phyloP scores from a whole-genome alignment of 441 rosid genomes.

The Pelargonium myrrhifolium region DNA sequence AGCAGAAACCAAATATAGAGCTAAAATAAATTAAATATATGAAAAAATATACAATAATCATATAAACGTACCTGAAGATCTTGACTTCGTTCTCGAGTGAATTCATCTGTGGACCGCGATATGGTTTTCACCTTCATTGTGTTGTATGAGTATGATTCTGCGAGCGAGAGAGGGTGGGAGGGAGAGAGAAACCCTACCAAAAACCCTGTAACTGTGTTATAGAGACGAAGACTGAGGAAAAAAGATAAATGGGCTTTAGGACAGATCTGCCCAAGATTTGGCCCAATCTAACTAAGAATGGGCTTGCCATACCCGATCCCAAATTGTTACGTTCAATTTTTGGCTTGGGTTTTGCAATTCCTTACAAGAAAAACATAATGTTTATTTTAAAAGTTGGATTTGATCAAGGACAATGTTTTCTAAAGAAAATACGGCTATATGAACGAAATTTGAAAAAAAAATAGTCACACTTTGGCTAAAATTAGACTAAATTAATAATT shows the following conservation, averaged over 20 bases:
- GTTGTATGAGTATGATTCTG: not conserved
- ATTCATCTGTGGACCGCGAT: conserved; percentile 76
- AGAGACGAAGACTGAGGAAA: not conserved
- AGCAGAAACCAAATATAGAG: not conserved
- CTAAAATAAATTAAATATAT: not conserved
- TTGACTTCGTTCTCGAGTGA: conserved; percentile 89
- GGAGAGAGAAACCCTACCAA: conserved; percentile 5
- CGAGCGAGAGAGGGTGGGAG: not conserved
- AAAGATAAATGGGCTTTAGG: not conserved
- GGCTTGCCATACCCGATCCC: too few relatives aligned
- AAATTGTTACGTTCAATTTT: too few relatives aligned
- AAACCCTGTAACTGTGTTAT: not conserved
- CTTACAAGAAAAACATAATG: too few relatives aligned
- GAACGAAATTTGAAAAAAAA: too few relatives aligned
- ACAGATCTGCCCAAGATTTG: not conserved
- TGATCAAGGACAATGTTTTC: too few relatives aligned
- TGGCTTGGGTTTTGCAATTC: too few relatives aligned
- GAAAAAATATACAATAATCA: not conserved
- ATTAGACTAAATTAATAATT: too few relatives aligned
- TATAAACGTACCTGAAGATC: conserved; percentile 57
- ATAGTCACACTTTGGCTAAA: too few relatives aligned
- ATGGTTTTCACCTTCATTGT: conserved; percentile 75
- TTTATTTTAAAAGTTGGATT: too few relatives aligned
- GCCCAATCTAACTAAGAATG: too few relatives aligned
- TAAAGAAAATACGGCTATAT: too few relatives aligned